Evolutionary conservation across 2,329 filamentous ascomycete species (phyloP).

Genomic region (Verticillium nubilum): DNA sequence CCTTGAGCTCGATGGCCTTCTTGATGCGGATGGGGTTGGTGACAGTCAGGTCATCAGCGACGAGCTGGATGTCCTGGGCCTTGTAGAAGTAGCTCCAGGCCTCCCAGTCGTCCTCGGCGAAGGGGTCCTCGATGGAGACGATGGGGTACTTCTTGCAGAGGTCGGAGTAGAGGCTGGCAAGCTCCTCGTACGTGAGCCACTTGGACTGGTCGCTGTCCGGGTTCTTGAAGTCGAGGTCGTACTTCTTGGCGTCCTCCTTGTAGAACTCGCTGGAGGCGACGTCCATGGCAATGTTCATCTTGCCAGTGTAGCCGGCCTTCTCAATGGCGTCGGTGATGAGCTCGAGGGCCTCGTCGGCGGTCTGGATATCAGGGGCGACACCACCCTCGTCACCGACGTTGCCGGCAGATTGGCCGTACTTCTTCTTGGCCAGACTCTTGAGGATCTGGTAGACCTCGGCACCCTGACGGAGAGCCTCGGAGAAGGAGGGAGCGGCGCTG

Average conservation of each 20-base stretch:
- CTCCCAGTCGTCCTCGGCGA: conserved; percentile 99
- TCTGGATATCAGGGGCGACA: conserved; percentile 98
- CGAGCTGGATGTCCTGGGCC: conserved; percentile 96
- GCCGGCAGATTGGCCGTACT: conserved; percentile 96
- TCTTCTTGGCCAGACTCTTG: conserved; percentile 97
- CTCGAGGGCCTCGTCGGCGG: conserved; percentile 90
- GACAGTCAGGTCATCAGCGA: conserved; percentile 97
- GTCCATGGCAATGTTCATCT: conserved; percentile 98
- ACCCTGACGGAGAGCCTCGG: conserved; percentile 93
- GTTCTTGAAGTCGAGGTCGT: conserved; percentile 99
- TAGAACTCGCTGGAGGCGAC: conserved; percentile 99
- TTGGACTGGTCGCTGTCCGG: conserved; percentile 91
- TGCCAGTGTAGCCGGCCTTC: conserved; percentile 88
- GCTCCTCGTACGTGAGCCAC: conserved; percentile 98
- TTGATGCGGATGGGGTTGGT: conserved; percentile 99
- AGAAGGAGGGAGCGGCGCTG: conserved; percentile 81
- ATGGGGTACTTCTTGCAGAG: conserved; percentile 96
- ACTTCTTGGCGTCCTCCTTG: conserved; percentile 96
- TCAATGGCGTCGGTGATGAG: conserved; percentile 94
- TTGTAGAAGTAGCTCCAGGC: conserved; percentile 99
- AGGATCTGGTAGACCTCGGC: conserved; percentile 98
- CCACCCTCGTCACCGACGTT: conserved; percentile 99
- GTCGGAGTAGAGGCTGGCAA: conserved; percentile 84
- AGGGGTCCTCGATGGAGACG: conserved; percentile 97
- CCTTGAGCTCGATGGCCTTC: conserved; percentile 99